phyloP scores from a whole-genome alignment of 1,284 basidiomycete genomes.

The Psilocybe mexicana region DNA sequence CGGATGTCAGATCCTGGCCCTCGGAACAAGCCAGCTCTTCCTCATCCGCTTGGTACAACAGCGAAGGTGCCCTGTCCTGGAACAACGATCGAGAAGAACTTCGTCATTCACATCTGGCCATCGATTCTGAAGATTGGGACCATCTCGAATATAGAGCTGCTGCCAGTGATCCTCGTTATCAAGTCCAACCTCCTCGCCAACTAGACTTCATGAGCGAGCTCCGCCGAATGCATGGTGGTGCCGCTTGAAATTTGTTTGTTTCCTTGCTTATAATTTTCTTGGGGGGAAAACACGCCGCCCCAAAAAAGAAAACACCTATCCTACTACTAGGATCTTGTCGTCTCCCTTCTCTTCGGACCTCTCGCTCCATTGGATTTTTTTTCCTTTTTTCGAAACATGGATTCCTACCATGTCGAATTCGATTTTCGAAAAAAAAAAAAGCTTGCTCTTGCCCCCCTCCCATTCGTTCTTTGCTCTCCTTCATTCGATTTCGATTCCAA shows the following conservation, averaged over 20 bases:
- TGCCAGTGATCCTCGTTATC: conserved; percentile 18
- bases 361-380: background rate
- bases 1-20: conserved; percentile 17
- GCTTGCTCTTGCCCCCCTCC: background rate
- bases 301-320: background rate
- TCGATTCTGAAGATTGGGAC: conserved; percentile 24
- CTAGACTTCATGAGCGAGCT: conserved; percentile 24
- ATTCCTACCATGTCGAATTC: background rate
- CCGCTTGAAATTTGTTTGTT: background rate
- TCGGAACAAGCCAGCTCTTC: conserved; percentile 6
- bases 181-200: conserved; percentile 15
- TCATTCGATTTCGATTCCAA: conserved; percentile 9
- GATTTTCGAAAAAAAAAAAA: background rate
- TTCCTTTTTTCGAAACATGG: background rate
- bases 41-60: conserved; percentile 16
- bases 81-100: conserved; percentile 13
- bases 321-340: background rate
- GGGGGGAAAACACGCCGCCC: background rate
- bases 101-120: conserved; percentile 16
- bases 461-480: conserved; percentile 2
- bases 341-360: background rate
- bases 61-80: conserved; percentile 14
- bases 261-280: background rate
- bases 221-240: conserved; percentile 14
- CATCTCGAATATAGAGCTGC: conserved; percentile 23